Percentiles rank a stretch among this genome's conserved stretches.
These are phyloP conservation scores for Endogone sp. DNA, from an alignment of 192 early-diverging fungal genomes.

Conservation along the genomic window DNA sequence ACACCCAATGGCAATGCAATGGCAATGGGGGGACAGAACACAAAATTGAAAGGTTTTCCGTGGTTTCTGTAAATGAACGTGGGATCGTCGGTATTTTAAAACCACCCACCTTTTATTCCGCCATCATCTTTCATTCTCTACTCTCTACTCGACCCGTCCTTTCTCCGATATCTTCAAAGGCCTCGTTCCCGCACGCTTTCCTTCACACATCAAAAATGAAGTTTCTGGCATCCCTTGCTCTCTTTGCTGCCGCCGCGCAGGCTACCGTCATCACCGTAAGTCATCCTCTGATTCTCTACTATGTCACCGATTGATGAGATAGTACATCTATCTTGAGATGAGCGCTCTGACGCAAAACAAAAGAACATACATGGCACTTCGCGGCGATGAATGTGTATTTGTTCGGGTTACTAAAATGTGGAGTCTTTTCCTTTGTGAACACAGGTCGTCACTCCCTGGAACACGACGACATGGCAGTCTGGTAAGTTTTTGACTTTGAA, in stretches of 20 bases:
- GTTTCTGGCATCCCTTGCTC: background rate
- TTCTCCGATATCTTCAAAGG: too few species aligned
- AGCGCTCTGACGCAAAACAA: too few species aligned
- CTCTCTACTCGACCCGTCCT: background rate
- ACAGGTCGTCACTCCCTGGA: background rate
- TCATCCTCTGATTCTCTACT: background rate
- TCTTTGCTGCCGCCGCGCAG: background rate
- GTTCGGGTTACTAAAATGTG: too few species aligned
- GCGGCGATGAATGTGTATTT: too few species aligned
- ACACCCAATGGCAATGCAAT: too few species aligned
- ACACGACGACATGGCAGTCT: background rate
- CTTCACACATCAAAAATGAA: background rate
- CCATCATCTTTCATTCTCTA: background rate
- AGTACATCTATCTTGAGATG: too few species aligned
- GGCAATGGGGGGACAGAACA: too few species aligned
- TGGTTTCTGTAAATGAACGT: too few species aligned
- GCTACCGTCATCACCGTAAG: background rate
- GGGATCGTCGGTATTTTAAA: background rate
- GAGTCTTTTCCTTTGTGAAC: too few species aligned
- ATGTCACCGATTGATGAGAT: background rate
- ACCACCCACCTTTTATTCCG: background rate
- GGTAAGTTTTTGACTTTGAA: background rate
- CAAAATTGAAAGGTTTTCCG: too few species aligned
- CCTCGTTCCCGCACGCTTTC: background rate
- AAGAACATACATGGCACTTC: too few species aligned